These are phyloP conservation scores for Viridothelium virens DNA, from an alignment of 495 filamentous ascomycete genomes.

Conservation along the genomic window DNA sequence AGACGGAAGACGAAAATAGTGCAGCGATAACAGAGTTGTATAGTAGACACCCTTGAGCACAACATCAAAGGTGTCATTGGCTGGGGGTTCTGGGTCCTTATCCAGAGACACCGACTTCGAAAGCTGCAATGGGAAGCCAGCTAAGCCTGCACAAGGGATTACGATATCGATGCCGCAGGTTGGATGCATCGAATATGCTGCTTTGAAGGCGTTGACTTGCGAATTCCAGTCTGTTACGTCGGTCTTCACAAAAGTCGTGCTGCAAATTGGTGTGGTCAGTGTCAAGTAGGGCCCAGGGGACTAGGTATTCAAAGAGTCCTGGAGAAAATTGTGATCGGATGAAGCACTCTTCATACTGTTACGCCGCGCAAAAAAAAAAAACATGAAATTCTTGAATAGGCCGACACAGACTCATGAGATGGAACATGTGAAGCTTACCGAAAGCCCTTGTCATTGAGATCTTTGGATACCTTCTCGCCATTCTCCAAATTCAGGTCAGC, in stretches of 20 bases:
- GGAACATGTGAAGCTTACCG: neutral
- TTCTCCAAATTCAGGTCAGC: neutral
- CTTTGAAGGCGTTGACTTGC: slow-evolving; percentile 54
- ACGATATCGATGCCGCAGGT: slow-evolving; percentile 52
- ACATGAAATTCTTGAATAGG: too few relatives aligned
- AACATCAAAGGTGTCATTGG: slow-evolving; percentile 47
- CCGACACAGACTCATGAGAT: too few relatives aligned
- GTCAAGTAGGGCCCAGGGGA: too few relatives aligned
- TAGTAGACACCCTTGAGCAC: slow-evolving; percentile 57
- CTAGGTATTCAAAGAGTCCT: too few relatives aligned
- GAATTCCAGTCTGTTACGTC: slow-evolving; percentile 53
- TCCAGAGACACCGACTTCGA: slow-evolving; percentile 29
- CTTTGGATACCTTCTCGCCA: neutral
- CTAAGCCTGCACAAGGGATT: slow-evolving; percentile 61
- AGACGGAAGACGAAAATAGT: slow-evolving; percentile 37
- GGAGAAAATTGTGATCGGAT: too few relatives aligned
- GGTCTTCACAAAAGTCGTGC: neutral
- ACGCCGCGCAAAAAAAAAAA: too few relatives aligned
- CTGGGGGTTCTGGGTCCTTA: slow-evolving; percentile 45
- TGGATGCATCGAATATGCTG: slow-evolving; percentile 45
- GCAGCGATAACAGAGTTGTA: slow-evolving; percentile 55
- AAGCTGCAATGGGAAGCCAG: slow-evolving; percentile 35
- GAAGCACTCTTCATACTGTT: too few relatives aligned
- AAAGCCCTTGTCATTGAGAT: neutral
- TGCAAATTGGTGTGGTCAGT: neutral